Conservation (phyloP, 495 filamentous ascomycete species). For the Clavariopsis aquatica region DNA sequence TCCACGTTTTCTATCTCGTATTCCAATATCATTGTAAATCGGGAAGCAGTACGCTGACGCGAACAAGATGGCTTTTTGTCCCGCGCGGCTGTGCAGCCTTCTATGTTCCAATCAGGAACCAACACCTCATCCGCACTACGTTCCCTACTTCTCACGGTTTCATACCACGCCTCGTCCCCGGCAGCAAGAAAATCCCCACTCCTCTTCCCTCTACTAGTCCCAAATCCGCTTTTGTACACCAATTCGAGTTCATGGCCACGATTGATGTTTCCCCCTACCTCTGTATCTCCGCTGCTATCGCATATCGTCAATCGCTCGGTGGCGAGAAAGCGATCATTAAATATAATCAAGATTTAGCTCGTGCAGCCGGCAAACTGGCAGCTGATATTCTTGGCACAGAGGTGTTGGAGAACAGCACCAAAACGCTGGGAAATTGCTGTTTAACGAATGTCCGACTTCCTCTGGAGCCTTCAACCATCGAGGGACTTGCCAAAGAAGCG, state of each 20-base stretch:
- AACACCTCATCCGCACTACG: slow-evolving; percentile 69
- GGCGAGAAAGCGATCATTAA: slow-evolving; percentile 68
- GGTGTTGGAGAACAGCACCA: slow-evolving; percentile 57
- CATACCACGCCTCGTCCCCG: slow-evolving; percentile 42
- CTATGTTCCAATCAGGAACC: slow-evolving; percentile 73
- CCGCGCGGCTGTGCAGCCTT: slow-evolving; percentile 81
- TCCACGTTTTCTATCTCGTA: too few relatives aligned
- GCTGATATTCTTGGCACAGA: slow-evolving; percentile 65
- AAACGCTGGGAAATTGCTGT: slow-evolving; percentile 50
- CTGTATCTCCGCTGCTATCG: slow-evolving; percentile 68
- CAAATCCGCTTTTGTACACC: slow-evolving; percentile 61
- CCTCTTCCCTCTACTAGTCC: slow-evolving; percentile 49
- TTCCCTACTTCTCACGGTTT: slow-evolving; percentile 73
- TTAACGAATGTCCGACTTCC: slow-evolving; percentile 78
- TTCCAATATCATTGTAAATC: too few relatives aligned
- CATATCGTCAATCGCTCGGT: slow-evolving; percentile 67
- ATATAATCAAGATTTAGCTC: slow-evolving; percentile 61
- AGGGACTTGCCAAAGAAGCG: slow-evolving; percentile 26
- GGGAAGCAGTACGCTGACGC: too few relatives aligned
- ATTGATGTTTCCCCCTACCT: slow-evolving; percentile 69
- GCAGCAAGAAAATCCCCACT: slow-evolving; percentile 61
- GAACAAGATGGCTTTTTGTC: slow-evolving; percentile 82
- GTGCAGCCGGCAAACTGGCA: slow-evolving; percentile 58
- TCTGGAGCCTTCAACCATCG: slow-evolving; percentile 45
- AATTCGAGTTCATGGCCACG: slow-evolving; percentile 80